These are phyloP conservation scores for Alternaria rosae DNA, from an alignment of 2,329 filamentous ascomycete genomes.

Conservation along the genomic window DNA sequence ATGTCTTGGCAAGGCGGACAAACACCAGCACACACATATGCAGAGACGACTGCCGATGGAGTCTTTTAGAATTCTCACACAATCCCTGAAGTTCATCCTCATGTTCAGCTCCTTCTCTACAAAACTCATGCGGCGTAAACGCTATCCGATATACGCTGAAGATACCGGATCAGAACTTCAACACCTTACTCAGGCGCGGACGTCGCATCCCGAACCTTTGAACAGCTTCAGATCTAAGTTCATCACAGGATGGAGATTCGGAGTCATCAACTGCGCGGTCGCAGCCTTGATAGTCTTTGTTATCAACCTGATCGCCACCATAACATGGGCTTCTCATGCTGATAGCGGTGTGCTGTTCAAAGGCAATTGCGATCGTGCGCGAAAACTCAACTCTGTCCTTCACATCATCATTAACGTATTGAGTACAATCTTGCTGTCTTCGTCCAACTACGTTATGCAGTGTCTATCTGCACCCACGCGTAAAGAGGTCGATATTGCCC, in stretches of 20 bases:
- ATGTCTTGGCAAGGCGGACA: not conserved
- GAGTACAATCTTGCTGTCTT: conserved; percentile 30
- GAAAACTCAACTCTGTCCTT: conserved; percentile 21
- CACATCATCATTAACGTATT: conserved; percentile 58
- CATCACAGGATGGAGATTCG: not conserved
- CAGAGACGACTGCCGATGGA: not conserved
- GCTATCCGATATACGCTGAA: not conserved
- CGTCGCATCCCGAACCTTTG: not conserved
- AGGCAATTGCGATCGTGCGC: conserved; percentile 26
- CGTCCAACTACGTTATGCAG: conserved; percentile 26
- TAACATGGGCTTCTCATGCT: not conserved
- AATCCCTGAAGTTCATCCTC: not conserved
- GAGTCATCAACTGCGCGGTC: not conserved
- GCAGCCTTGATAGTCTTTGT: not conserved
- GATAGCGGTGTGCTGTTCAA: conserved; percentile 11
- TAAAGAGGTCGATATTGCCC: conserved; percentile 17
- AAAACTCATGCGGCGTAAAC: not conserved
- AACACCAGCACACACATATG: not conserved
- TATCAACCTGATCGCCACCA: not conserved
- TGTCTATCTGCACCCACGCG: conserved; percentile 21
- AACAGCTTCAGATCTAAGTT: not conserved
- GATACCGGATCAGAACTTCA: not conserved
- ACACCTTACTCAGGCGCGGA: not conserved
- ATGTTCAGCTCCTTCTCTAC: not conserved
- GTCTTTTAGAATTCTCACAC: not conserved